Evolutionary conservation across 2,329 filamentous ascomycete species (phyloP).

Genomic region (Monilinia fructigena): DNA sequence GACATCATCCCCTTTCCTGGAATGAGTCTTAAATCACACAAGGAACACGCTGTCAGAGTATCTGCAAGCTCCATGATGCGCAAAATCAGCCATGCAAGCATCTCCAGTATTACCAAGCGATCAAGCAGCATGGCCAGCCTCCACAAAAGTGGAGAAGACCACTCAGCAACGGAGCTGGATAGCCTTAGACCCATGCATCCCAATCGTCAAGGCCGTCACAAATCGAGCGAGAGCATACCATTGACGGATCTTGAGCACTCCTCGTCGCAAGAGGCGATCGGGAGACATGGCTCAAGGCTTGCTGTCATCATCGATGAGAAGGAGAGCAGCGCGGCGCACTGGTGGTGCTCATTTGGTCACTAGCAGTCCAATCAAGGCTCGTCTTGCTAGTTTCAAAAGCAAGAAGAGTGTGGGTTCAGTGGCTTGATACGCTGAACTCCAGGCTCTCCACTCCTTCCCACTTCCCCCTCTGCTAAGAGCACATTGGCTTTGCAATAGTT

Average conservation of each 20-base stretch:
- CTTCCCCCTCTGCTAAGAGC: constrained; percentile 37
- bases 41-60: constrained; percentile 70
- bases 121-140: constrained; percentile 46
- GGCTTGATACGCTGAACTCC: constrained; percentile 4
- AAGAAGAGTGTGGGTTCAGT: constrained; percentile 35
- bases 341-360: constrained; percentile 19
- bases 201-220: constrained; percentile 25
- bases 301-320: constrained; percentile 38
- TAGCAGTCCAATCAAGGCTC: constrained; percentile 24
- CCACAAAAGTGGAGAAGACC: constrained; percentile 34
- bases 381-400: constrained; percentile 33
- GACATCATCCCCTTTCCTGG: constrained; percentile 80
- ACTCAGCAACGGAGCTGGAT: constrained; percentile 27
- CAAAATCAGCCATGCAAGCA: constrained; percentile 74
- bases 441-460: constrained; percentile 27
- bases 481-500: constrained; percentile 25
- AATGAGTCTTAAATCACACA: constrained; percentile 63
- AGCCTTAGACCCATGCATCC: constrained; percentile 21
- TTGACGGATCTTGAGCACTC: constrained; percentile 29
- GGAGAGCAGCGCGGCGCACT: constrained; percentile 34
- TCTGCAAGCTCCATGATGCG: constrained; percentile 87
- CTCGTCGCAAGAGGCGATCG: constrained; percentile 2
- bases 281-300: constrained; percentile 27
- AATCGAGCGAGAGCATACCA: constrained; percentile 25
- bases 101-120: constrained; percentile 69